Evolutionary conservation across 257 asterid genomes (phyloP), one percentile per base, ranked within the genome.

Genomic region (Mitragyna speciosa): DNA sequence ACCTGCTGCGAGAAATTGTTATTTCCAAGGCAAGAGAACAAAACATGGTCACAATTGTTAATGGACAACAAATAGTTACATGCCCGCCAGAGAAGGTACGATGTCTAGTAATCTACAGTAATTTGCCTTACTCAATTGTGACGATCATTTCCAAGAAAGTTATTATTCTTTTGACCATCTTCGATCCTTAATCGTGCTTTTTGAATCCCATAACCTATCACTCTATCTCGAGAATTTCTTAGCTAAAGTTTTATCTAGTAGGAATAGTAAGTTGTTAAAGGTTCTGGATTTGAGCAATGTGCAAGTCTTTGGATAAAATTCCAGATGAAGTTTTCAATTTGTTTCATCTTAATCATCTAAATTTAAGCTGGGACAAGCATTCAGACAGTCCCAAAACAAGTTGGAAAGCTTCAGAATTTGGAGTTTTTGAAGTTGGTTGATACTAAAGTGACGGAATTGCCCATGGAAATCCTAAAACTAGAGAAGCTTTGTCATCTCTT

Each of bases 361-460:
- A 51, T 74, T 31, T 83, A 20, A 41, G 43, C n/a, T 52, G 22
- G 69, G 16, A 71, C 81, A 9, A 54, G 63, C 16, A 72, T 84
- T 36, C 54, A 58, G 22, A 43, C 22, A 6, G 56, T 80, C 20
- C 76, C 84, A 7, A 76, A 59, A 80, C 80, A 79, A 4, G 77
- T 84, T 68, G 8, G n/a, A 76, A 77, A 75, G 45, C 83, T 84
- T 43, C 80, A 48, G 66, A 81, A 63, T 17, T 84, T 81, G 0
- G 73, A 84, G 76, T 65, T 30, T 12, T 72, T 84, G 79, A 69
- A 73, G 47, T 66, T 77, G 9, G 58, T 33, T 58, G 77, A 39
- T 0, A 80, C 82, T 45, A 6, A 11, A 3, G 83, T 81, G 74
- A 16, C 7, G 14, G 59, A 72, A 16, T 70, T 84, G 26, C 85